Conservation (phyloP, 192 early-diverging fungal genomes). For the Mortierella alpina region DNA sequence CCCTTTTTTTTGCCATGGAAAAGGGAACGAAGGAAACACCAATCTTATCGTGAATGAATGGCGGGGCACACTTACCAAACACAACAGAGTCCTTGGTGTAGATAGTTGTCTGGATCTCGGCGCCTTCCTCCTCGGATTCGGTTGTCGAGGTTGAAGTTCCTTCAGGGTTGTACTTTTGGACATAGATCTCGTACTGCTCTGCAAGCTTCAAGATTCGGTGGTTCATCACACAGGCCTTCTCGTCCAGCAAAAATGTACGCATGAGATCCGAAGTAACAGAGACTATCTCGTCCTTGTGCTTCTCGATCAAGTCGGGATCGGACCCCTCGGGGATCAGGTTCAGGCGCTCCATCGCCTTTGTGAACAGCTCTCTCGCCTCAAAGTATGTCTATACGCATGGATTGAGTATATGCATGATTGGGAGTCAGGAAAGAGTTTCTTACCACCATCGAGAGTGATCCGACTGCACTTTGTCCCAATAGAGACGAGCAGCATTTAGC, state of each 20-base stretch:
- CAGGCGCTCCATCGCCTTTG: constrained; percentile 62
- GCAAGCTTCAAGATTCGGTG: constrained; percentile 68
- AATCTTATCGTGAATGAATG: too few relatives aligned
- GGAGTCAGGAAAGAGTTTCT: too few relatives aligned
- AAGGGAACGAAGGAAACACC: constrained; percentile 2
- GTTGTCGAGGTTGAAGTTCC: constrained; percentile 42
- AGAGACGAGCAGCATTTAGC: background rate
- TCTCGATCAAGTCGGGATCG: constrained; percentile 59
- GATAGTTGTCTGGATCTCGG: constrained; percentile 45
- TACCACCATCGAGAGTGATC: background rate
- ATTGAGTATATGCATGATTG: background rate
- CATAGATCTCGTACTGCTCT: constrained; percentile 66
- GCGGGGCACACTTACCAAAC: constrained; percentile 53
- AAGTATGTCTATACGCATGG: constrained; percentile 50
- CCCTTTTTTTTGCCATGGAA: background rate
- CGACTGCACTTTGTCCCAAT: background rate
- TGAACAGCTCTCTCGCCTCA: constrained; percentile 64
- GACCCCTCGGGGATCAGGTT: constrained; percentile 60
- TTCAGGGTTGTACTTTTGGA: constrained; percentile 51
- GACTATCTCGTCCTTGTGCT: constrained; percentile 63
- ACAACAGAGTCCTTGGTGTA: constrained; percentile 53
- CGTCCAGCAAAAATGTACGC: constrained; percentile 66
- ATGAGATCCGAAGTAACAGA: constrained; percentile 62
- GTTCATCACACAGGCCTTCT: constrained; percentile 71
- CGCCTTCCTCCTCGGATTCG: constrained; percentile 43